Evolutionary conservation across 2,329 filamentous ascomycete genomes (phyloP), one percentile per base, ranked within the genome.

Genomic region (Nannizziopsis arthrosporioides): DNA sequence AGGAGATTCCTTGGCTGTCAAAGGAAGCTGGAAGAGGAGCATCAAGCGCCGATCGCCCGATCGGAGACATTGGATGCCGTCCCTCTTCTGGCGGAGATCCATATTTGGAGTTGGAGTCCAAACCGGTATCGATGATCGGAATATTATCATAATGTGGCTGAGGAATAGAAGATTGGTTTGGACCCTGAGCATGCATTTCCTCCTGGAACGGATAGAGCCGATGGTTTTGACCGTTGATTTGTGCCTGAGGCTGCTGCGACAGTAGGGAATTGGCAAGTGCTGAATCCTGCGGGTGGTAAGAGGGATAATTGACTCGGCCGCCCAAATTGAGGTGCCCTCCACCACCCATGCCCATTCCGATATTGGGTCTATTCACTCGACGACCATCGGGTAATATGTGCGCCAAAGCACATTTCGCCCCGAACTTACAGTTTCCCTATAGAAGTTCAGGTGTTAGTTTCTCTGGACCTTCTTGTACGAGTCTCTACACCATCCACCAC

Each of bases 351-450:
- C 63, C 64, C 52, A 69, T 62, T 49, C 66, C 66, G 41, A 68
- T 61, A 57, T 68, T 71, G 30, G 84, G 72, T 75, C 84, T 70
- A 68, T 95, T 95, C 63, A 96, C 86, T 63, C 90, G 80, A 59
- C 87, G 82, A 51, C 92, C 92, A 67, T 96, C 89, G 57, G 89
- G 88, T 42, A 95, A 81, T 60, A 96, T 84, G 68, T 98, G 92
- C 55, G 93, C 86, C 62, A 96, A 86, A 61, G 90, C 90, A 73
- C 92, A 98, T 69, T 96, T 96, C 54, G 87, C 85, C 53, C 92
- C 92, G 65, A 96, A 98, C 68, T 96, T 96, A 80, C 92, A 98
- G 69, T 95, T 95, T 57, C 92, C 92, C 87, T 95, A 59, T 46
- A 41, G 46, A n/a, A 10, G 15, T 17, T 8, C 9, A 38, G 34